These are phyloP conservation scores for Linum trigynum DNA, from an alignment of 345 rosid genomes.

Conservation along the genomic window DNA sequence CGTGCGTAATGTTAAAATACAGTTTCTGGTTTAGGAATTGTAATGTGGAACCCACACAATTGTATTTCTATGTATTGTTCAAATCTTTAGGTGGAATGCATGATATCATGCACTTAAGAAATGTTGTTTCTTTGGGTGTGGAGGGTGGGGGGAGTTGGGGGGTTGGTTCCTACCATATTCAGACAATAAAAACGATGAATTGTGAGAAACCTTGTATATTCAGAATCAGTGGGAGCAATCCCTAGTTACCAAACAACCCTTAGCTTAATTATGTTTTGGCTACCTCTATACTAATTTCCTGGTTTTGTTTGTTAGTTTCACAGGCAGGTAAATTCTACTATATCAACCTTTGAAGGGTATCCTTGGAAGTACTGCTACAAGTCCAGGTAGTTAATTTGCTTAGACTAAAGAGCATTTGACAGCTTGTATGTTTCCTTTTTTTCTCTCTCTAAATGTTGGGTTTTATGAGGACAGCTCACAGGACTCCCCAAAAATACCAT, in stretches of 20 bases:
- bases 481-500: constrained; percentile 49
- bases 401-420: constrained; percentile 5
- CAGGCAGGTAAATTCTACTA: constrained; percentile 44
- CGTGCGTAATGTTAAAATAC: no score
- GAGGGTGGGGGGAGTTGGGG: no score
- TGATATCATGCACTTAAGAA: no score
- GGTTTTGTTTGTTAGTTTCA: constrained; percentile 37
- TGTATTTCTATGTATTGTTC: no score
- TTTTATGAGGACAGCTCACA: constrained; percentile 29
- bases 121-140: no score
- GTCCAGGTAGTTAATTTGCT: constrained; percentile 38
- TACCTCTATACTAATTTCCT: constrained; percentile 8
- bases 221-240: no score
- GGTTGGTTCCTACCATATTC: no score
- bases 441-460: not conserved
- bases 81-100: no score
- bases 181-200: no score
- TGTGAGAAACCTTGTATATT: no score
- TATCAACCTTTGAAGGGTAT: constrained; percentile 33
- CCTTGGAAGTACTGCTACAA: constrained; percentile 77
- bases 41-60: no score
- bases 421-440: not conserved
- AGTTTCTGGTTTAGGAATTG: no score
- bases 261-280: not conserved
- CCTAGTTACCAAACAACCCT: not conserved